phyloP scores from a whole-genome alignment of 805 yeast species.

The Candida sanyiensis region DNA sequence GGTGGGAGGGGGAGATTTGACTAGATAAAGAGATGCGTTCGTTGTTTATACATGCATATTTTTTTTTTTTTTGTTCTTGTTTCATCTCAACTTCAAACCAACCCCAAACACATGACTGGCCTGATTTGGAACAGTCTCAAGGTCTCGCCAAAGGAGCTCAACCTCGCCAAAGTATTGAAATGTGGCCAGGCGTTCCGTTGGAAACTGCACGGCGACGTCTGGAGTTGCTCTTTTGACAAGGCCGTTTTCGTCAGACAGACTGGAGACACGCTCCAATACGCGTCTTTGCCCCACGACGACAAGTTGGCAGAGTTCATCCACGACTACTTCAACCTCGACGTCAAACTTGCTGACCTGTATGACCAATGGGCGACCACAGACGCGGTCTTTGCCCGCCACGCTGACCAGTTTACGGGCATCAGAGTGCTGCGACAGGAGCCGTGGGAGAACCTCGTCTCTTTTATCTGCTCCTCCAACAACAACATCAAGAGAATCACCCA shows the following conservation, averaged over 20 bases:
- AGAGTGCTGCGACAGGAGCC: constrained; percentile 91
- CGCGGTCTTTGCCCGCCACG: constrained; percentile 35
- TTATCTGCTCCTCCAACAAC: constrained; percentile 94
- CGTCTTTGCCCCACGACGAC: constrained; percentile 33
- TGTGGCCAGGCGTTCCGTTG: constrained; percentile 78
- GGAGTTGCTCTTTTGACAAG: constrained; percentile 60
- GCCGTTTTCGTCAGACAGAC: constrained; percentile 65
- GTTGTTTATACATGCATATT: too few relatives aligned
- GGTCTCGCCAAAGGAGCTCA: constrained; percentile 39
- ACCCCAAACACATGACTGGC: too few relatives aligned
- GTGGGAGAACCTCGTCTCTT: constrained; percentile 89
- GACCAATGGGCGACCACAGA: constrained; percentile 58
- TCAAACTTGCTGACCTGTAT: constrained; percentile 50
- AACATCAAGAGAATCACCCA: constrained; percentile 89
- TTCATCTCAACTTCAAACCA: too few relatives aligned
- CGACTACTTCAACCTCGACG: constrained; percentile 67
- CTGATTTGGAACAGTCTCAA: constrained; percentile 19
- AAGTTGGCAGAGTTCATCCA: constrained; percentile 40
- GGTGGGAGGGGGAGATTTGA: too few relatives aligned
- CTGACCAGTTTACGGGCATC: constrained; percentile 53
- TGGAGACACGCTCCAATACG: constrained; percentile 42
- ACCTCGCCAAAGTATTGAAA: constrained; percentile 59
- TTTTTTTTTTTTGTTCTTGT: too few relatives aligned
- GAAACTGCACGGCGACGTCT: constrained; percentile 50
- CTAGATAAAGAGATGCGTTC: too few relatives aligned